Evolutionary conservation across 1,284 basidiomycete species (phyloP).

Genomic region (Exobasidium rhododendri): DNA sequence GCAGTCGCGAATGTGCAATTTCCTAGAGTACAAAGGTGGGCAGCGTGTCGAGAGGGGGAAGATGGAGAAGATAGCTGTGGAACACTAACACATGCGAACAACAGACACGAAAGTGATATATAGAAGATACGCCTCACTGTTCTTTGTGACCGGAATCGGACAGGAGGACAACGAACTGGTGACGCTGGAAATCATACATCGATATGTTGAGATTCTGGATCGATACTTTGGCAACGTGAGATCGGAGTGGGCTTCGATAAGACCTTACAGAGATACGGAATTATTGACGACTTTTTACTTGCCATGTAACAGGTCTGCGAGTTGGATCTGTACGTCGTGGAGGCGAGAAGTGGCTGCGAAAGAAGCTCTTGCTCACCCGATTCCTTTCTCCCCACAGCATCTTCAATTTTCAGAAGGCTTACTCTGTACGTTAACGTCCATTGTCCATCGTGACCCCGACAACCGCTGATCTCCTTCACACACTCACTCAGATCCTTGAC

Average conservation of each 20-base stretch:
- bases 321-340: constrained; percentile 40
- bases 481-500: constrained; percentile 71
- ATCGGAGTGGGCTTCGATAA: background rate
- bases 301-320: constrained; percentile 36
- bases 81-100: too few species aligned
- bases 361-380: background rate
- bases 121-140: constrained; percentile 91
- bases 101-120: constrained; percentile 71
- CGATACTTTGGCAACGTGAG: constrained; percentile 90
- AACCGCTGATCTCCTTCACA: background rate
- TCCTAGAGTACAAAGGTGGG: constrained; percentile 92
- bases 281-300: background rate
- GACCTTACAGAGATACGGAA: background rate
- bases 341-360: too few species aligned
- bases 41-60: background rate
- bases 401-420: constrained; percentile 55
- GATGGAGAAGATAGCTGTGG: too few species aligned
- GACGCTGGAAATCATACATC: constrained; percentile 93
- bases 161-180: constrained; percentile 85
- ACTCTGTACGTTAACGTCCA: constrained; percentile 26
- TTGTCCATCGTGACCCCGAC: constrained; percentile 10
- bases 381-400: constrained; percentile 25
- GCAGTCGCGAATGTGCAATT: constrained; percentile 93
- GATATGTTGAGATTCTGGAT: constrained; percentile 98
- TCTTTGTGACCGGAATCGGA: constrained; percentile 92